Base-by-base conservation (phyloP, 352 stramenopile species). In the Phytopythium chamaehyphon region DNA sequence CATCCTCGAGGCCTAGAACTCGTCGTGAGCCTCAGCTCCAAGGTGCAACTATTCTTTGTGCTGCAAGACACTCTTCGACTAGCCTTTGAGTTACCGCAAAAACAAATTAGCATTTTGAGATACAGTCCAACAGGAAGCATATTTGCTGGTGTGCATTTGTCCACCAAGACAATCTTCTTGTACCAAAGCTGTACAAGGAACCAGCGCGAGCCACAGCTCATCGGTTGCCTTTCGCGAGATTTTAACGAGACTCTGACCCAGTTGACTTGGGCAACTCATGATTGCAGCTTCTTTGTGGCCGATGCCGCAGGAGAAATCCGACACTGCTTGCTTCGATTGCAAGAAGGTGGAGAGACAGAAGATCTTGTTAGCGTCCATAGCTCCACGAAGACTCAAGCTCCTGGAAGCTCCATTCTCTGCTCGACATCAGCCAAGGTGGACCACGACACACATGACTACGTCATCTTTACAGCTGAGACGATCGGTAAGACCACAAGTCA, bases 101-200 rank as follows among this genome's bases (percentile, higher is more conserved):
- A 87, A 31, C 77, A 89, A 33, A 66, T 85, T 15, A 73, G 70
- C 2, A 66, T 83, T 5, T 68, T 85, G 7, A 63, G 71, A 21
- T 92, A 92, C 61, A 87, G 73, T 31, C 50, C 67, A 12, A 88
- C 63, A 15, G 81, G 81, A 1, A 76, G 61, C 19, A 59, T 81
- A 19, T 73, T 89, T 47, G 64, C 64, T 14, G 61, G 61, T 1
- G 63, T 74, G 0, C 74, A 86, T 24, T 53, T 69, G 1, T 51
- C 57, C 1, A 70, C 68, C 40, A 74, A 74, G 28, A 51, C 47
- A 7, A 55, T 92, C 14, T 74, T 73, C 39, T 55, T 90, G 6
- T 92, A 88, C 51, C 62, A 60, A 26, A 67, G 54, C 21, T 76
- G 67, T 37, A 70, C 55, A 8, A 65, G 66, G 14, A 35, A 58